A percentile compares a stretch with the other conserved stretches of the same genome.
These are phyloP conservation scores for Phialophora chinensis DNA, from an alignment of 2,329 filamentous ascomycete species.

Conservation along the genomic window DNA sequence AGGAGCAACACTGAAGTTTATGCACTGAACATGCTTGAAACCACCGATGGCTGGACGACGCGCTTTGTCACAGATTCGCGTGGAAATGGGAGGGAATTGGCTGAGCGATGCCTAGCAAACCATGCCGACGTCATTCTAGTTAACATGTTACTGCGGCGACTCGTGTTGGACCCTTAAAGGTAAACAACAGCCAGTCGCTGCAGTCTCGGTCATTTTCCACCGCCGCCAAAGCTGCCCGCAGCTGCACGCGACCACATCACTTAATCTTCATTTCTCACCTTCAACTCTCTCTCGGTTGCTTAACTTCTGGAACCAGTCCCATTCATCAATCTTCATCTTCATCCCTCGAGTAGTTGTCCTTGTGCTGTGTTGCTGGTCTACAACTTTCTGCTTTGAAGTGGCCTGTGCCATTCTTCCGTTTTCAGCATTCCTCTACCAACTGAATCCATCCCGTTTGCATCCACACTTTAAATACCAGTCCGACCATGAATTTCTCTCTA, in stretches of 20 bases:
- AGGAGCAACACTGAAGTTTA: conserved; percentile 12
- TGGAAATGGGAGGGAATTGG: conserved; percentile 1
- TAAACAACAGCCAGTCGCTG: conserved; percentile 14
- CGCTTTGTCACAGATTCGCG: conserved; percentile 14
- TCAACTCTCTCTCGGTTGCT: conserved; percentile 12
- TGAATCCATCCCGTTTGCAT: conserved; percentile 28
- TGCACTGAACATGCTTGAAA: conserved; percentile 1
- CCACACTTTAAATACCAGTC: conserved; percentile 22
- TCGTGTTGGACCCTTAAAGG: neutral
- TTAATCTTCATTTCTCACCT: neutral
- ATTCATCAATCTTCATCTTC: conserved; percentile 6
- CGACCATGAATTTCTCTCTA: conserved; percentile 59
- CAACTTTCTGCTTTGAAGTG: conserved; percentile 9
- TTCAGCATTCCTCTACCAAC: conserved; percentile 34
- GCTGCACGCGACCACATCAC: conserved; percentile 9
- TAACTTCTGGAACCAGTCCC: conserved; percentile 9
- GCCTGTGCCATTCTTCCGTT: conserved; percentile 36
- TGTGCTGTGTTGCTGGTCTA: neutral
- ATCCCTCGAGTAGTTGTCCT: neutral
- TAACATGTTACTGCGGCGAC: conserved; percentile 26
- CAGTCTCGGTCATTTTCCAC: neutral
- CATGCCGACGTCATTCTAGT: conserved; percentile 20
- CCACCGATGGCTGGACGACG: conserved; percentile 5
- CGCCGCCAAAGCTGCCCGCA: neutral
- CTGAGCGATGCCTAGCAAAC: neutral